These are phyloP conservation scores for Rhododendron ferrugineum DNA, from an alignment of 148 eudicot species.

Conservation along the genomic window DNA sequence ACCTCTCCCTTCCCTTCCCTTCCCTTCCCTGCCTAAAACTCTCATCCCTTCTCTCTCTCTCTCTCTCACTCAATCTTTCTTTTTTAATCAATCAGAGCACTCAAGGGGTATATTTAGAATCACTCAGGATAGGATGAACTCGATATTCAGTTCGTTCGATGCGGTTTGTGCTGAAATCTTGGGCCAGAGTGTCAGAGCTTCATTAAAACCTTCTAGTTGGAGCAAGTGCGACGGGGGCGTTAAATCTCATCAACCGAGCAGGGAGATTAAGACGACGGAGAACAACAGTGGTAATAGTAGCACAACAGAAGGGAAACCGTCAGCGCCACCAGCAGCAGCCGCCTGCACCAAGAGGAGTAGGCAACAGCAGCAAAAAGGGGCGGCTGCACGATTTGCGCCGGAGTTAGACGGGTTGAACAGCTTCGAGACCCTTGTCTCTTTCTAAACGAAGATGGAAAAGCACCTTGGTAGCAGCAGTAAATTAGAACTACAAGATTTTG, in stretches of 20 bases:
- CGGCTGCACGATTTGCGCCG: constrained; percentile 21
- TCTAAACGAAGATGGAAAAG: not conserved
- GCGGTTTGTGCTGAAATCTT: constrained; percentile 26
- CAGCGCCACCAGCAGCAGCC: not conserved
- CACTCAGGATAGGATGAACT: constrained; percentile 26
- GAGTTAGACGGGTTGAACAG: constrained; percentile 37
- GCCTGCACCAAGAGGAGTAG: not conserved
- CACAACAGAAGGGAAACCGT: not conserved
- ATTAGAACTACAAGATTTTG: not conserved
- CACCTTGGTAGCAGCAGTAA: not conserved
- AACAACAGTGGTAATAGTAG: not conserved
- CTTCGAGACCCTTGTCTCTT: constrained; percentile 29
- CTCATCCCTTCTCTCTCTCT: not conserved
- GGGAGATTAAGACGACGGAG: not conserved
- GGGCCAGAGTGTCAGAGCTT: constrained; percentile 12
- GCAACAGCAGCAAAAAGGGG: not conserved
- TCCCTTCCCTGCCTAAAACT: not conserved
- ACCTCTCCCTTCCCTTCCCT: not conserved
- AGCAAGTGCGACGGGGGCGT: not conserved
- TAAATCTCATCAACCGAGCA: not conserved
- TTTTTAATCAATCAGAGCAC: not conserved
- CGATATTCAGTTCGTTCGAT: constrained; percentile 41
- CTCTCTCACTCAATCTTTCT: not conserved
- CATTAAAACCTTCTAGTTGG: not conserved
- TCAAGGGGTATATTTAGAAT: not conserved